Evolutionary conservation across 768 basidiomycete species (phyloP).

Genomic region (Mycena indigotica): DNA sequence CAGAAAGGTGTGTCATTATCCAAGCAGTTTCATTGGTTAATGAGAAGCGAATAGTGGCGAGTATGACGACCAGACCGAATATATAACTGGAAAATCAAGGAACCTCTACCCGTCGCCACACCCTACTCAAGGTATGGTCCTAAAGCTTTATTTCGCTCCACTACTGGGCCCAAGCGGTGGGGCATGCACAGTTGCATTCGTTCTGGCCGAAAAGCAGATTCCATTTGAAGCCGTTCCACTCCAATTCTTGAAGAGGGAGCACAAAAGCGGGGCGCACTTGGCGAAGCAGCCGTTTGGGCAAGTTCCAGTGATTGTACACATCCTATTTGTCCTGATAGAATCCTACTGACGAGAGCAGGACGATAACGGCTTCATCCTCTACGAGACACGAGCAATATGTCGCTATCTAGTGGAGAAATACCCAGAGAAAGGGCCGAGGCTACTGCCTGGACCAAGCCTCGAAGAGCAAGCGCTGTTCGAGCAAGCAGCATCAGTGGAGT

Average conservation of each 20-base stretch:
- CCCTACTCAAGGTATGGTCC: too few species aligned
- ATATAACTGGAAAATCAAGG: too few species aligned
- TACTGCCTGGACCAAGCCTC: slow-evolving; percentile 38
- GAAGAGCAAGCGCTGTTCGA: slow-evolving; percentile 37
- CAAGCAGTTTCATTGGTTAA: too few species aligned
- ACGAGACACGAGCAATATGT: slow-evolving; percentile 51
- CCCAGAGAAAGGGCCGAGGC: slow-evolving; percentile 38
- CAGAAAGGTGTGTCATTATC: too few species aligned
- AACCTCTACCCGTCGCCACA: too few species aligned
- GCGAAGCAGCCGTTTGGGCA: slow-evolving; percentile 4
- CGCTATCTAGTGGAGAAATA: slow-evolving; percentile 52
- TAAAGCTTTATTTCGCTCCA: neutral
- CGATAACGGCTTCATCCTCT: slow-evolving; percentile 52
- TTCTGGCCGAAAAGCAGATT: slow-evolving; percentile 14
- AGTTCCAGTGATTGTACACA: slow-evolving; percentile 3
- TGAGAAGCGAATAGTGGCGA: too few species aligned
- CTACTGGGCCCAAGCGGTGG: neutral
- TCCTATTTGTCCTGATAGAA: neutral
- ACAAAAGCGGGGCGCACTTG: slow-evolving; percentile 7
- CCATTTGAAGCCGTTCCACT: slow-evolving; percentile 7
- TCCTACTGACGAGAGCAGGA: slow-evolving; percentile 17
- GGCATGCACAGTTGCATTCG: neutral
- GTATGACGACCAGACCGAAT: too few species aligned
- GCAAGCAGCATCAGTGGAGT: slow-evolving; percentile 43
- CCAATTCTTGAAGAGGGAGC: neutral